Conservation (phyloP, 2,329 filamentous ascomycete genomes). For the Chrysoporthe deuterocubensis region DNA sequence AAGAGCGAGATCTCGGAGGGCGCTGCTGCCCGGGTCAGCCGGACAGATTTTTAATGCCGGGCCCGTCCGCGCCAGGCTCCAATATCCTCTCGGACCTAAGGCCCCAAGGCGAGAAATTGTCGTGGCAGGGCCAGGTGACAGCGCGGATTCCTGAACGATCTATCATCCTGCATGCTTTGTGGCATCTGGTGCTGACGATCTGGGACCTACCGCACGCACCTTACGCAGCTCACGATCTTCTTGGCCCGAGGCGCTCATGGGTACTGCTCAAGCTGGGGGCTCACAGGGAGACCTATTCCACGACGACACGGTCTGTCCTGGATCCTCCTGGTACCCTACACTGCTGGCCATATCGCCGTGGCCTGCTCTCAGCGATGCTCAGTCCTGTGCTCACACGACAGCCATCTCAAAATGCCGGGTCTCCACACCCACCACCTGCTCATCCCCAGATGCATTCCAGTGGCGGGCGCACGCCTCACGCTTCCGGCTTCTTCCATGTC, state of each 20-base stretch:
- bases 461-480: not conserved
- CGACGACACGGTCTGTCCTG: no score
- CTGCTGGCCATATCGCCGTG: no score
- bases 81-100: not conserved
- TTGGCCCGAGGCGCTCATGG: not conserved
- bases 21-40: conserved; percentile 10
- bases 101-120: not conserved
- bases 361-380: not conserved
- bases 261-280: not conserved
- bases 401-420: conserved; percentile 1
- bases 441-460: not conserved
- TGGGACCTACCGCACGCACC: not conserved
- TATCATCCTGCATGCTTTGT: not conserved
- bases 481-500: conserved; percentile 31
- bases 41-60: conserved; percentile 3
- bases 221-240: not conserved
- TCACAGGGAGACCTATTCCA: no score
- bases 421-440: not conserved
- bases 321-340: no score
- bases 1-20: not conserved
- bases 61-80: not conserved
- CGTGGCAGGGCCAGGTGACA: conserved; percentile 1
- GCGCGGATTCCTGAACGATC: not conserved
- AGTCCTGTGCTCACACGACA: not conserved
- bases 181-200: not conserved